Conservation (phyloP, 352 stramenopile species). For the Pythium chondricola region DNA sequence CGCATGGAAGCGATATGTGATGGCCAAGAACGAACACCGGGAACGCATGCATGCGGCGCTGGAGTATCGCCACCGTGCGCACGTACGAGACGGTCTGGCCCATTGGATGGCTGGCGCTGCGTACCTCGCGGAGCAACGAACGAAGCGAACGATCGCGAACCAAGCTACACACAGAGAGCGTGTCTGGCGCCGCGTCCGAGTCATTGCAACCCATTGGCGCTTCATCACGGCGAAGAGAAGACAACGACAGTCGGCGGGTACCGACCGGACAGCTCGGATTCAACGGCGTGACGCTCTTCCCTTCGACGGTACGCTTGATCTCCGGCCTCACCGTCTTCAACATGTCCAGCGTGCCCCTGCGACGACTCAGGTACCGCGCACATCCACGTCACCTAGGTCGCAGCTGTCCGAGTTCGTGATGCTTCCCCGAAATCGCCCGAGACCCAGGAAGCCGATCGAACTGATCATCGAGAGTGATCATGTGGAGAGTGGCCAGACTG, state of each 20-base stretch:
- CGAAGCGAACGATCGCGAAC: constrained; percentile 11
- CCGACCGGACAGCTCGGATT: too few species aligned
- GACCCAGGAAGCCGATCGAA: constrained; percentile 29
- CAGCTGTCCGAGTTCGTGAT: constrained; percentile 28
- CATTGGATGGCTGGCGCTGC: constrained; percentile 42
- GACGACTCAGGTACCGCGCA: too few species aligned
- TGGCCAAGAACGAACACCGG: constrained; percentile 24
- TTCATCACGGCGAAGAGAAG: constrained; percentile 16
- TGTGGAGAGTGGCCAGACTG: too few species aligned
- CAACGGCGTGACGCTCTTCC: not conserved
- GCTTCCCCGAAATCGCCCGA: constrained; percentile 24
- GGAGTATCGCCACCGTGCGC: constrained; percentile 38
- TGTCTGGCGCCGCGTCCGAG: constrained; percentile 15
- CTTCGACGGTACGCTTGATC: too few species aligned
- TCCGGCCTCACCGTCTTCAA: too few species aligned
- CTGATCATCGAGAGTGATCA: constrained; percentile 18
- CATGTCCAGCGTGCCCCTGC: too few species aligned
- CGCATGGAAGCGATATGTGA: constrained; percentile 30
- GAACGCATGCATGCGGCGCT: constrained; percentile 40
- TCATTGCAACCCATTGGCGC: constrained; percentile 22
- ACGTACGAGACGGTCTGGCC: constrained; percentile 35
- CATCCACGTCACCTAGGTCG: too few species aligned
- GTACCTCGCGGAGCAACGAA: constrained; percentile 31
- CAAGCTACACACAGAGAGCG: constrained; percentile 15
- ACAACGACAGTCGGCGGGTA: too few species aligned